Evolutionary conservation across 2,329 filamentous ascomycete species (phyloP).

Genomic region (Alternaria arborescens): DNA sequence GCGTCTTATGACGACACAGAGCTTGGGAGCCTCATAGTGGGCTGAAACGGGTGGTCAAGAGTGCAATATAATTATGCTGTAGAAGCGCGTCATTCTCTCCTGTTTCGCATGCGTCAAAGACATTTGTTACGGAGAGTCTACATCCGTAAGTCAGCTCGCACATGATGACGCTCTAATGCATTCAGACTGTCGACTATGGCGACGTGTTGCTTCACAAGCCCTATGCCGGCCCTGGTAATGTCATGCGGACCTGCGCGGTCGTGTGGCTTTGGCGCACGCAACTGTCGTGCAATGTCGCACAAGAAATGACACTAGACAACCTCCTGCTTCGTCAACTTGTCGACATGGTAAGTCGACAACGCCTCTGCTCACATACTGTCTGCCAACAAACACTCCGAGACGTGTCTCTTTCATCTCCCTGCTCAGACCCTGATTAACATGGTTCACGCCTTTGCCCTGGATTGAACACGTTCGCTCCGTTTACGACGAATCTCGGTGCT

Average conservation of each 20-base stretch:
- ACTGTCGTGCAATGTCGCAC: slow-evolving; percentile 36
- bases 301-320: slow-evolving; percentile 27
- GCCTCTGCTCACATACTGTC: slow-evolving; percentile 18
- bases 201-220: slow-evolving; percentile 23
- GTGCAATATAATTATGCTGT: slow-evolving; percentile 4
- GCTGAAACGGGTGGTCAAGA: slow-evolving; percentile 9
- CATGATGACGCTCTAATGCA: slow-evolving; percentile 16
- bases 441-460: slow-evolving; percentile 34
- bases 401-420: slow-evolving; percentile 11
- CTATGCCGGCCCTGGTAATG: slow-evolving; percentile 25
- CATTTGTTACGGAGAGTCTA: not conserved
- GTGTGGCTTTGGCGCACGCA: slow-evolving; percentile 31
- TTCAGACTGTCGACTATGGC: slow-evolving; percentile 10
- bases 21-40: slow-evolving; percentile 17
- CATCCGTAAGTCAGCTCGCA: slow-evolving; percentile 1
- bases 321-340: slow-evolving; percentile 21
- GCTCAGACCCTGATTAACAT: slow-evolving; percentile 1
- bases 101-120: not conserved
- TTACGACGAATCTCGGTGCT: slow-evolving; percentile 79
- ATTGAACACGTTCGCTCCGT: slow-evolving; percentile 39
- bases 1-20: slow-evolving; percentile 35
- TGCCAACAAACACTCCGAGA: slow-evolving; percentile 20
- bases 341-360: slow-evolving; percentile 16
- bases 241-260: slow-evolving; percentile 37
- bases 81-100: not conserved